A percentile compares a stretch with the other conserved stretches of the same genome.
Evolutionary conservation across 2,329 filamentous ascomycete genomes (phyloP).

Genomic region (Aureobasidium subglaciale): DNA sequence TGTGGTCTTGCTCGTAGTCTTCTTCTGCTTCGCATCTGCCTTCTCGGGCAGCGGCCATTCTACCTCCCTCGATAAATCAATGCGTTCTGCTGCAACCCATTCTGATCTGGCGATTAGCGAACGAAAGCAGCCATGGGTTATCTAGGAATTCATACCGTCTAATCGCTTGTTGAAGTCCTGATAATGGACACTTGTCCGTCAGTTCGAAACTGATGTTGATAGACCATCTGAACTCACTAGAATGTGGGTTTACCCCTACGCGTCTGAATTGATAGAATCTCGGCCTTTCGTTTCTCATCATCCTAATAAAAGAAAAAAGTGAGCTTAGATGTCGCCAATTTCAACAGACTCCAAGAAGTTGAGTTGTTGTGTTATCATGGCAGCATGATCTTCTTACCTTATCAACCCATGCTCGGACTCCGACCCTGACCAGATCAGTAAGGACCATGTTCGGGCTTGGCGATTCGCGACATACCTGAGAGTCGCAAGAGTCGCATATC

Average conservation of each 20-base stretch:
- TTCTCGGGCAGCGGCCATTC: slow-evolving; percentile 95
- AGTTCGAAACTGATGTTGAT: neutral
- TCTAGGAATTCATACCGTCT: slow-evolving; percentile 38
- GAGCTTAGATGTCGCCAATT: no score
- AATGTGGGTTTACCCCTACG: slow-evolving; percentile 83
- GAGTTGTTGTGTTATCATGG: neutral
- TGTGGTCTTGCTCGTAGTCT: slow-evolving; percentile 41
- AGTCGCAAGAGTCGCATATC: slow-evolving; percentile 77
- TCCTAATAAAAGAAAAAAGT: no score
- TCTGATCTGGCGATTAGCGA: slow-evolving; percentile 48
- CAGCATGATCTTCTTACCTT: slow-evolving; percentile 48
- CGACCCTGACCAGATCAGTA: slow-evolving; percentile 44
- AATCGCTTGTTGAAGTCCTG: slow-evolving; percentile 94
- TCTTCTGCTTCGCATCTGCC: slow-evolving; percentile 79
- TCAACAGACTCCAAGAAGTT: no score
- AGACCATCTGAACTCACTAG: slow-evolving; percentile 47
- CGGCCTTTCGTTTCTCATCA: slow-evolving; percentile 80
- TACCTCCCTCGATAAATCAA: slow-evolving; percentile 83
- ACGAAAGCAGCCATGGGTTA: slow-evolving; percentile 29
- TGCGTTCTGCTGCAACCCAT: slow-evolving; percentile 76
- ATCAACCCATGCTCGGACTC: slow-evolving; percentile 60
- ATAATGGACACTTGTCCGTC: slow-evolving; percentile 66
- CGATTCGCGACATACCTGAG: slow-evolving; percentile 55
- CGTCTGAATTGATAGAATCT: slow-evolving; percentile 90
- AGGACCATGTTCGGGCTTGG: slow-evolving; percentile 23